Base-by-base conservation (phyloP, 768 basidiomycete genomes). In the Amanita brunnescens region DNA sequence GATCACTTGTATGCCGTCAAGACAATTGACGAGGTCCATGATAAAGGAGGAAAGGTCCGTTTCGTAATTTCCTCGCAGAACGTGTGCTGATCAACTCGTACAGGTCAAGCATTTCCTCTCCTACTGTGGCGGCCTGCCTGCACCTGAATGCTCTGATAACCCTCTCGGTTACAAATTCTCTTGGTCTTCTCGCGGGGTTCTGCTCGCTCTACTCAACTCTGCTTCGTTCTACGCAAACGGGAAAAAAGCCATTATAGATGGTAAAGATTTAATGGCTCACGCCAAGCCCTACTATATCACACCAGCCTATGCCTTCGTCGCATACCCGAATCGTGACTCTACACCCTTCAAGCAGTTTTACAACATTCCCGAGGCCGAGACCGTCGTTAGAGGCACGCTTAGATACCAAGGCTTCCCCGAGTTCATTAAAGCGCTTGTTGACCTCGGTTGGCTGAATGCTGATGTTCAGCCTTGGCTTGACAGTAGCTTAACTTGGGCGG, bases 81-180 rank as follows among this genome's bases (percentile, higher is more conserved):
- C 26, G 6, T 32, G 53, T 56, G 12, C 54, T 43, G 30, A 21
- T 48, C 32, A 10, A 10, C 24, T 5, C 44, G 5, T 55, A 16
- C 38, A 91, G 88, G 75, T 95, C 69, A 93, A 89, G 63, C 73
- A 87, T 58, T 98, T 98, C 79, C 70, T 87, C 50, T 93, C 90
- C 0, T 96, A 91, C 78, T 98, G 95, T 57, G 93, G 94, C 63
- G 95, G 95, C 53, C 86, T 97, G 43, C 93, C 94, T 43, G 91
- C 93, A 0, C 90, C 92, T 6, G 85, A 91, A 60, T 86, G 86
- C 62, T 81, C 91, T 3, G 83, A 84, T 62, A 99, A 98, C 73
- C 93, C 96, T 2, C 85, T 98, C 51, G 95, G 95, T 9, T 99
- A 97, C 82, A 97, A 97, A 67, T 97, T 99, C 73, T 96, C 92